phyloP scores from a whole-genome alignment of 75 land plant genomes.

The Sequoia sempervirens region DNA sequence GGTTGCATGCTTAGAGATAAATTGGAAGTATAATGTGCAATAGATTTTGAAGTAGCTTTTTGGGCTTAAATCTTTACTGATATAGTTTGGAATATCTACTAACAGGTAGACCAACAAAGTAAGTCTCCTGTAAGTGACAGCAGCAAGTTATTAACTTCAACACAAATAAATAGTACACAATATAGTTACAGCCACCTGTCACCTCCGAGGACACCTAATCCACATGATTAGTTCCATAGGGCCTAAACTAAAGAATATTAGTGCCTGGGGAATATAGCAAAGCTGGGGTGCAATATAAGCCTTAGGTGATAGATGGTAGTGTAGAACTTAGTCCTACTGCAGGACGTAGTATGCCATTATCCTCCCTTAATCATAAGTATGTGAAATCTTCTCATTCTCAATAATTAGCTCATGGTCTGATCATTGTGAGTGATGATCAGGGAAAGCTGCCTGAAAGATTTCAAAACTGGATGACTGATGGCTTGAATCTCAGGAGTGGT shows the following conservation, averaged over 20 bases:
- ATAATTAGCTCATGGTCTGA: not conserved
- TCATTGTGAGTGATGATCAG: not conserved
- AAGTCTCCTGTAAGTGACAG: not conserved
- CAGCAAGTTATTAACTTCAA: not conserved
- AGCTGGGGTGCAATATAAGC: not conserved
- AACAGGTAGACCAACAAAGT: not conserved
- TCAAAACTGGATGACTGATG: not conserved
- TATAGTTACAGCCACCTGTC: not conserved
- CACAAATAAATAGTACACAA: not conserved
- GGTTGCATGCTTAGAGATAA: not conserved
- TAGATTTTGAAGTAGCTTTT: not conserved
- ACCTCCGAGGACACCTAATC: not conserved
- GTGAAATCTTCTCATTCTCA: not conserved
- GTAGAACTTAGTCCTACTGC: not conserved
- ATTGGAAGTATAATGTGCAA: not conserved
- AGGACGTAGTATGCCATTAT: not conserved
- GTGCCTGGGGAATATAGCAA: not conserved
- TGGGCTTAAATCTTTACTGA: not conserved
- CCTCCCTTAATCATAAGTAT: not conserved
- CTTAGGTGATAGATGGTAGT: not conserved
- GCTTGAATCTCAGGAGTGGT: not conserved
- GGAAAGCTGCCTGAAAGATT: not conserved
- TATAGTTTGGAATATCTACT: not conserved
- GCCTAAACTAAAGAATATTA: not conserved
- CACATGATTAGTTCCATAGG: not conserved